Conservation (phyloP, 768 basidiomycete genomes). For the Leccinum disarticulatum region DNA sequence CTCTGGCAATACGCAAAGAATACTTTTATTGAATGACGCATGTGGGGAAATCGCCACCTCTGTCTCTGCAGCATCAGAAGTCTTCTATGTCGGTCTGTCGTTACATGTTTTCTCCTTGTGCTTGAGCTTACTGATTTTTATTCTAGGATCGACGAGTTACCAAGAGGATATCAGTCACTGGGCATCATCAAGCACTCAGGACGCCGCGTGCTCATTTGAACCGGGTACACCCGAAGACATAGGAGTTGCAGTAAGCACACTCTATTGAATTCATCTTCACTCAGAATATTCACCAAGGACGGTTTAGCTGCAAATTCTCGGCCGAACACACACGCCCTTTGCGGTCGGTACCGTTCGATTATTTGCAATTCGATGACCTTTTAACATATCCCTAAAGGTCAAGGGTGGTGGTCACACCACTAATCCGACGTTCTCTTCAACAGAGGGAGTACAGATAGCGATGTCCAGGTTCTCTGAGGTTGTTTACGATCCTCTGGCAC, state of each 20-base stretch:
- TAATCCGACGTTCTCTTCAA: conserved; percentile 60
- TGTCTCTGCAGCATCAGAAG: neutral
- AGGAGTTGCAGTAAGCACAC: conserved; percentile 40
- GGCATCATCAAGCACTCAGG: conserved; percentile 48
- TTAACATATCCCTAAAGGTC: conserved; percentile 36
- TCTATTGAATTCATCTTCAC: neutral
- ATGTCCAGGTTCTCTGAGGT: conserved; percentile 48
- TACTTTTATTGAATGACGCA: neutral
- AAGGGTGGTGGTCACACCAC: conserved; percentile 60
- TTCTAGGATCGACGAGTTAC: neutral
- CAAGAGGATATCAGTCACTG: conserved; percentile 37
- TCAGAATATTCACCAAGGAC: neutral
- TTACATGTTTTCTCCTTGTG: neutral
- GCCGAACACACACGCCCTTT: conserved; percentile 40
- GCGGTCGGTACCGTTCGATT: conserved; percentile 16
- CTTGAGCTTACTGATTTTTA: neutral
- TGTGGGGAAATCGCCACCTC: neutral
- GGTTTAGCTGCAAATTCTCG: conserved; percentile 28
- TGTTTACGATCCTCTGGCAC: conserved; percentile 37
- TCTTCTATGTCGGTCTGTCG: neutral
- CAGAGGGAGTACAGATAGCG: conserved; percentile 54
- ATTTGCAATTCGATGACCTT: neutral
- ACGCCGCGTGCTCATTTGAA: conserved; percentile 54
- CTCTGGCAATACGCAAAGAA: neutral
- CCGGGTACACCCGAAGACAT: conserved; percentile 56